Conservation (phyloP, 305 asterid species). For the Andrographis paniculata region DNA sequence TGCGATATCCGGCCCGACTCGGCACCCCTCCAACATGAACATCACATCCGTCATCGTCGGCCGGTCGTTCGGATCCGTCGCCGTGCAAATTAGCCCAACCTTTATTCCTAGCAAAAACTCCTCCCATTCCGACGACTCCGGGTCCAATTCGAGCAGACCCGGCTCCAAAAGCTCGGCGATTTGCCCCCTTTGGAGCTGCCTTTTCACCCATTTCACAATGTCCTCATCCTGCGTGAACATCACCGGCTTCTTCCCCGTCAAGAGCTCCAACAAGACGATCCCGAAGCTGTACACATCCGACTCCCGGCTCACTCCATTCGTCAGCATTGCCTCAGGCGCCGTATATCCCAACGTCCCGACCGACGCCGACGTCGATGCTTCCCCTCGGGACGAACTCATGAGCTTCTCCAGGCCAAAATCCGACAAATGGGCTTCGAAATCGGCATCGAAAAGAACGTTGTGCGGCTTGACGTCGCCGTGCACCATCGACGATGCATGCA, state of each 20-base stretch:
- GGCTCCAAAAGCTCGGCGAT: constrained; percentile 56
- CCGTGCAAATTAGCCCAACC: constrained; percentile 67
- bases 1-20: constrained; percentile 48
- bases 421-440: constrained; percentile 65
- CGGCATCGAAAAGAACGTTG: constrained; percentile 63
- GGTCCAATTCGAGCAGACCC: constrained; percentile 65
- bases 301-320: constrained; percentile 38
- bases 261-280: constrained; percentile 46
- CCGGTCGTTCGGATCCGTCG: constrained; percentile 52
- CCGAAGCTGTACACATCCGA: constrained; percentile 66
- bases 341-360: constrained; percentile 52
- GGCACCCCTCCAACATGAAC: constrained; percentile 71
- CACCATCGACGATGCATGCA: constrained; percentile 39
- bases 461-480: constrained; percentile 71
- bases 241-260: constrained; percentile 64
- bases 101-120: constrained; percentile 60
- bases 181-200: constrained; percentile 53
- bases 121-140: constrained; percentile 76
- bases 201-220: constrained; percentile 75
- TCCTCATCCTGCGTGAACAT: constrained; percentile 70
- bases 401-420: constrained; percentile 61
- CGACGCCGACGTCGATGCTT: constrained; percentile 42
- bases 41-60: constrained; percentile 62
- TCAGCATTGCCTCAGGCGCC: constrained; percentile 43
- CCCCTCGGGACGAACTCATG: constrained; percentile 25